phyloP scores from a whole-genome alignment of 1,284 basidiomycete genomes.

The Cryptococcus neoformans region DNA sequence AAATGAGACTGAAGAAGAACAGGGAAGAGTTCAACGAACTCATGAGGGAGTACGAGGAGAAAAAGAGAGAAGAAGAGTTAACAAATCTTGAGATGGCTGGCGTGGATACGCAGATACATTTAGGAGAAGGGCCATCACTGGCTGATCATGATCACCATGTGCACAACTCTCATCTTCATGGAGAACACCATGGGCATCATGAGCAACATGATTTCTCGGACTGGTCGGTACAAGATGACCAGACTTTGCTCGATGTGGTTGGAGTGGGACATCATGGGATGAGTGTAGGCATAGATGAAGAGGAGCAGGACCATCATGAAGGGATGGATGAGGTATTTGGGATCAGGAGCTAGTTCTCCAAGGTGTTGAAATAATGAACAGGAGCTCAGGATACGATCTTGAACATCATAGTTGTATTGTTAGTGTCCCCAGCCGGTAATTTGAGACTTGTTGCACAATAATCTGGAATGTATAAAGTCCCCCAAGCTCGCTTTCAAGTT shows the following conservation, averaged over 20 bases:
- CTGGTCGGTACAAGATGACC: slow-evolving; percentile 32
- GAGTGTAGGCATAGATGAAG: slow-evolving; percentile 6
- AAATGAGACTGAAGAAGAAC: slow-evolving; percentile 46
- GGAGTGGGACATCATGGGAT: slow-evolving; percentile 14
- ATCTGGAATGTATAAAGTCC: too few species aligned
- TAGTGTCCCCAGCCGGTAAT: too few species aligned
- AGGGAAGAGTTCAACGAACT: slow-evolving; percentile 32
- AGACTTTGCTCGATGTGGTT: slow-evolving; percentile 35
- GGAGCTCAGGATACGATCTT: too few species aligned
- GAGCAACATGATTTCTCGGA: slow-evolving; percentile 18
- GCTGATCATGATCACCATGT: neutral
- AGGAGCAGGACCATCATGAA: slow-evolving; percentile 11
- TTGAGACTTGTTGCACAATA: too few species aligned
- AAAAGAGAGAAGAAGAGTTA: neutral
- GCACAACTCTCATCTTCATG: neutral
- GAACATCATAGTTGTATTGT: too few species aligned
- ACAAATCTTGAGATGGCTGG: neutral
- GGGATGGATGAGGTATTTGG: slow-evolving; percentile 29
- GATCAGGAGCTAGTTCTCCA: slow-evolving; percentile 2
- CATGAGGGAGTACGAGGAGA: slow-evolving; percentile 19
- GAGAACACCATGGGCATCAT: neutral
- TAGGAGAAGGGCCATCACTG: neutral
- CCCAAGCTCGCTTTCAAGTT: too few species aligned
- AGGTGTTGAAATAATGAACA: too few species aligned
- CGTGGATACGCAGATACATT: neutral